Percentiles rank a stretch among this genome's conserved stretches.
Evolutionary conservation across 2,329 filamentous ascomycete genomes (phyloP).

Genomic region (Penicillium paneum): DNA sequence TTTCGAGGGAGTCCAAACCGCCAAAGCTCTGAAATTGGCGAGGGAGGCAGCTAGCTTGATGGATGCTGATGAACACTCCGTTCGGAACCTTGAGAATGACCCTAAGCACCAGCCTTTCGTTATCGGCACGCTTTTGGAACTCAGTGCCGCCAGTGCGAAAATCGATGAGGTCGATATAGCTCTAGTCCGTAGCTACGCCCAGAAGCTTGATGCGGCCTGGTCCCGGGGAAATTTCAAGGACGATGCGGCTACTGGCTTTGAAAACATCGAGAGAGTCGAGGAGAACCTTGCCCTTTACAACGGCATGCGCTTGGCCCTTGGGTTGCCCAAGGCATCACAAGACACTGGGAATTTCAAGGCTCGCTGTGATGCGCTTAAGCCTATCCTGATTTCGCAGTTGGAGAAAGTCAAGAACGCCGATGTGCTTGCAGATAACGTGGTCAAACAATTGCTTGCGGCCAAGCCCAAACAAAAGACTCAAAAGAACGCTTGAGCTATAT

Average conservation of each 20-base stretch:
- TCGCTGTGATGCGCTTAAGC: background rate
- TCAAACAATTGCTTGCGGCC: background rate
- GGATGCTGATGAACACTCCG: conserved; percentile 34
- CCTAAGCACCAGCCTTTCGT: conserved; percentile 42
- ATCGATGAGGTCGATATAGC: conserved; percentile 40
- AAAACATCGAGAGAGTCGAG: conserved; percentile 23
- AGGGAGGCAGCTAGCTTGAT: conserved; percentile 36
- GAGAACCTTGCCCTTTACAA: conserved; percentile 39
- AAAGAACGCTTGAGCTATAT: background rate
- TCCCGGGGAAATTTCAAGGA: conserved; percentile 23
- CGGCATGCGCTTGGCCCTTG: conserved; percentile 40
- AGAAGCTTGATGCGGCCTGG: conserved; percentile 38
- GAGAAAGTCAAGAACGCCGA: conserved; percentile 26
- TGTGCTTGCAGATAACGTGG: conserved; percentile 26
- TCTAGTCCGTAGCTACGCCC: conserved; percentile 41
- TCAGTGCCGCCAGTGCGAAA: conserved; percentile 45
- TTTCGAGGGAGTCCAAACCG: conserved; percentile 34
- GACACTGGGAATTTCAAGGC: background rate
- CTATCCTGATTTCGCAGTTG: conserved; percentile 40
- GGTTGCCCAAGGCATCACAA: background rate
- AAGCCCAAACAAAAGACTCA: background rate
- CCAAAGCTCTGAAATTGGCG: conserved; percentile 33
- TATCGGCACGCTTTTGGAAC: conserved; percentile 44
- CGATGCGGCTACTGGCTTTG: conserved; percentile 14
- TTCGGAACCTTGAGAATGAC: conserved; percentile 26